These are phyloP conservation scores for Ophiosphaerella narmari DNA, from an alignment of 2,329 filamentous ascomycete genomes.

Conservation along the genomic window DNA sequence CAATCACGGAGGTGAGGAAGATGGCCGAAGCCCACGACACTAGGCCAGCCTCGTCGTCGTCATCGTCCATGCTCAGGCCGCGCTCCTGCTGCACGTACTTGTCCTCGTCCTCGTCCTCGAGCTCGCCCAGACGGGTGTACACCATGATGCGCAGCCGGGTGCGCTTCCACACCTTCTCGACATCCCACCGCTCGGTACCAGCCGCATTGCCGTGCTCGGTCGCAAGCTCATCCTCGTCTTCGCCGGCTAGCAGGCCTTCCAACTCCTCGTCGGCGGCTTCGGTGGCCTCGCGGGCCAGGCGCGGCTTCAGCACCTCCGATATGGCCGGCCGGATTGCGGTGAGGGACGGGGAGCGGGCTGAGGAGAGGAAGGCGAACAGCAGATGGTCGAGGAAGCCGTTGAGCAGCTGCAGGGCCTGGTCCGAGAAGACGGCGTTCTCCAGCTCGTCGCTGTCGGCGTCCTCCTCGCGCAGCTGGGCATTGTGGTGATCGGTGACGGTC, in stretches of 20 bases:
- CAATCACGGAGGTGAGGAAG: conserved; percentile 91
- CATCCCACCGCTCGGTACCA: conserved; percentile 70
- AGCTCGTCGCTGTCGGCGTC: conserved; percentile 64
- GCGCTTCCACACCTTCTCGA: conserved; percentile 93
- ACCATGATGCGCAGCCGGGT: conserved; percentile 96
- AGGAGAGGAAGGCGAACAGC: conserved; percentile 84
- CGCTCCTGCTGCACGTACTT: conserved; percentile 79
- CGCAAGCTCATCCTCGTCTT: conserved; percentile 52
- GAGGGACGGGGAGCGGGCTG: conserved; percentile 78
- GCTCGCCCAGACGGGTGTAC: conserved; percentile 91
- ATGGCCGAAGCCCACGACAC: conserved; percentile 91
- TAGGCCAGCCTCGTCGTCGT: conserved; percentile 48
- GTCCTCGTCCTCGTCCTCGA: conserved; percentile 98
- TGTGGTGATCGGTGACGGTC: conserved; percentile 87
- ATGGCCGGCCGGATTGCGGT: conserved; percentile 79
- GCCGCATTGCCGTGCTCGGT: conserved; percentile 28
- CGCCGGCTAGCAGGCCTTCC: conserved; percentile 84
- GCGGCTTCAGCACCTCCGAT: conserved; percentile 83
- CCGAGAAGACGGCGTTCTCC: conserved; percentile 74
- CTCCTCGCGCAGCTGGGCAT: conserved; percentile 71
- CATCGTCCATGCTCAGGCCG: conserved; percentile 60
- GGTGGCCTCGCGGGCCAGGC: conserved; percentile 83
- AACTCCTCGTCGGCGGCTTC: conserved; percentile 84
- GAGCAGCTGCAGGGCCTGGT: conserved; percentile 73
- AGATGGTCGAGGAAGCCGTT: conserved; percentile 95